Percentiles rank a stretch among this genome's conserved stretches.
Evolutionary conservation across 441 rosid genomes (phyloP).

Genomic region (Eutrema salsugineum): DNA sequence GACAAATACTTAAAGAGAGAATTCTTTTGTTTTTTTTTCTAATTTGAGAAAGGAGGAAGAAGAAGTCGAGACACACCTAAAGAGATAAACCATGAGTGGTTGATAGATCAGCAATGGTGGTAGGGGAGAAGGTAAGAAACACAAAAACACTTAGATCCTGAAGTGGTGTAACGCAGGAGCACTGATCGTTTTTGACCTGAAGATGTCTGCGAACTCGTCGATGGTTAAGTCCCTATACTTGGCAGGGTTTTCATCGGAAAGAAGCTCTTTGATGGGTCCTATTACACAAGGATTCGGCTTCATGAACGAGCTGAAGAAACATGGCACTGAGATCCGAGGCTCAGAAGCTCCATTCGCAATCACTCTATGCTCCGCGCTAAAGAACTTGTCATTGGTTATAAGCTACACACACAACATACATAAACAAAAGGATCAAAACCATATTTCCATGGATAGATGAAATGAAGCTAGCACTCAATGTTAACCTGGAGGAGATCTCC

Average conservation of each 20-base stretch:
- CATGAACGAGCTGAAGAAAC: neutral
- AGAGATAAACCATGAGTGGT: too few species aligned
- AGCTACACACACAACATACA: neutral
- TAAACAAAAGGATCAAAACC: neutral
- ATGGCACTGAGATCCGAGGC: neutral
- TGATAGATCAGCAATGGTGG: too few species aligned
- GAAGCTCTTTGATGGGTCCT: neutral
- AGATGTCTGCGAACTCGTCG: neutral
- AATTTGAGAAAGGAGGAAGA: too few species aligned
- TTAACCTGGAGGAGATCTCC: slow-evolving; percentile 32
- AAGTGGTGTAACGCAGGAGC: neutral
- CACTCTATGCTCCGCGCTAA: neutral
- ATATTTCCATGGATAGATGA: neutral
- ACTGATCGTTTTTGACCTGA: neutral
- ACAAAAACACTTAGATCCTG: neutral
- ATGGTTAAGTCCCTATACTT: neutral
- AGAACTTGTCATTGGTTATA: neutral
- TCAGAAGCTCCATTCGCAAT: neutral
- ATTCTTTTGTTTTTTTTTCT: too few species aligned
- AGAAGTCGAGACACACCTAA: too few species aligned
- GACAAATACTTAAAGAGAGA: too few species aligned
- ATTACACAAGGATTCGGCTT: neutral
- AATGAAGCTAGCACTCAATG: too few species aligned
- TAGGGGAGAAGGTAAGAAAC: too few species aligned
- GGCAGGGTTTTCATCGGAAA: neutral